Evolutionary conservation across 2,329 filamentous ascomycete species (phyloP).

Genomic region (Hysterium pulicare): DNA sequence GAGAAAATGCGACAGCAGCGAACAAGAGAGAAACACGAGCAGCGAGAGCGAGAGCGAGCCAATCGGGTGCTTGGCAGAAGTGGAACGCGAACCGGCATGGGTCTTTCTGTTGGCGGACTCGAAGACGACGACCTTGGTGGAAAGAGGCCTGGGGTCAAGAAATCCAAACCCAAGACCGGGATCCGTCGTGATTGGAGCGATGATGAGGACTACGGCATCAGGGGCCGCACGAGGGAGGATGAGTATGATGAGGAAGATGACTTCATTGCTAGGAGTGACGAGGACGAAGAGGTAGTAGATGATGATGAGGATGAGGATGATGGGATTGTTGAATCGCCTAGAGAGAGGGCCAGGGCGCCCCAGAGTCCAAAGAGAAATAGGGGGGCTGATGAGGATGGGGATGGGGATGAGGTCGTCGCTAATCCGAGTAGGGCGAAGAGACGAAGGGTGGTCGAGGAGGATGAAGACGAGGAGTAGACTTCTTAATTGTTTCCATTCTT

Average conservation of each 20-base stretch:
- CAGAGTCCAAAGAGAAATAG: conserved; percentile 40
- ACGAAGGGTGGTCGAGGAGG: conserved; percentile 46
- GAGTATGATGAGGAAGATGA: conserved; percentile 79
- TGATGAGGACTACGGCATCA: conserved; percentile 71
- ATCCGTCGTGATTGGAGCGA: conserved; percentile 57
- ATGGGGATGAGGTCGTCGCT: conserved; percentile 30
- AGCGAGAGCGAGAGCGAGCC: conserved; percentile 59
- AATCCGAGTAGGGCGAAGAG: conserved; percentile 32
- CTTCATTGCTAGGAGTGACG: conserved; percentile 72
- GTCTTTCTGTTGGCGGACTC: conserved; percentile 65
- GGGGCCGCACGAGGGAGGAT: conserved; percentile 60
- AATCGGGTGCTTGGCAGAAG: conserved; percentile 49
- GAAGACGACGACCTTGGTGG: conserved; percentile 57
- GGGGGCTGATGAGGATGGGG: conserved; percentile 30
- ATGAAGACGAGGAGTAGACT: conserved; percentile 47
- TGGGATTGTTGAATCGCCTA: conserved; percentile 38
- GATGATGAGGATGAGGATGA: conserved; percentile 54
- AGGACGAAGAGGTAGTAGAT: conserved; percentile 62
- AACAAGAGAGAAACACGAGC: conserved; percentile 64
- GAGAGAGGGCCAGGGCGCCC: conserved; percentile 24
- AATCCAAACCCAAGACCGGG: conserved; percentile 34
- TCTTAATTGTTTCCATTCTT: too few species aligned
- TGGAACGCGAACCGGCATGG: conserved; percentile 52
- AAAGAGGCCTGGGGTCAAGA: conserved; percentile 22
- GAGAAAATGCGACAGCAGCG: conserved; percentile 63